Evolutionary conservation across 2,329 filamentous ascomycete genomes (phyloP).

Genomic region (Aspergillus arachidicola): DNA sequence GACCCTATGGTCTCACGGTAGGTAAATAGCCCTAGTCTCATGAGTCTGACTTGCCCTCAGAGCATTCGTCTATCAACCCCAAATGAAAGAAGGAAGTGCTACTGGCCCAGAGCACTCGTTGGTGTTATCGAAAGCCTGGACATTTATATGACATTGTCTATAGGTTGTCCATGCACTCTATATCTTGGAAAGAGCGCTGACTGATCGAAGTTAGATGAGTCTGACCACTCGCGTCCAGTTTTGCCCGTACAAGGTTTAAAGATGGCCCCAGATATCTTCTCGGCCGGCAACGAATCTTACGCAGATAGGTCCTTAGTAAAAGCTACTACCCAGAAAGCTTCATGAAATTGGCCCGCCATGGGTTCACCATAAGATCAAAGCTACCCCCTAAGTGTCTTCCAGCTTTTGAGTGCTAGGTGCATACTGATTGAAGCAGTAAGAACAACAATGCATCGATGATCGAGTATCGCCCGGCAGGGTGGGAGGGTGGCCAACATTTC

Average conservation of each 20-base stretch:
- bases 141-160: not conserved
- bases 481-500: not conserved
- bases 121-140: no score
- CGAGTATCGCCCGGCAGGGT: not conserved
- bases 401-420: no score
- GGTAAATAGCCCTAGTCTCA: not conserved
- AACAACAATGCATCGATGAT: not conserved
- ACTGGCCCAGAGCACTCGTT: not conserved
- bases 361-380: not conserved
- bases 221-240: no score
- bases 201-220: not conserved
- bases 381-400: not conserved
- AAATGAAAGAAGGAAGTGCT: not conserved
- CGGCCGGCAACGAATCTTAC: no score
- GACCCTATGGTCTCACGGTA: not conserved
- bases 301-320: no score
- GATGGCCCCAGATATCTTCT: not conserved
- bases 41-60: not conserved
- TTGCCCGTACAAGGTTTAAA: not conserved
- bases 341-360: no score
- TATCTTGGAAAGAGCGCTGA: not conserved
- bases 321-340: no score
- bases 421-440: not conserved
- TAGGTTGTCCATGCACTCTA: not conserved
- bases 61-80: not conserved